Evolutionary conservation across 1,139 yeast genomes (phyloP), one percentile per base, ranked within the genome.

Genomic region (Nadsonia starkeyi-henricii): DNA sequence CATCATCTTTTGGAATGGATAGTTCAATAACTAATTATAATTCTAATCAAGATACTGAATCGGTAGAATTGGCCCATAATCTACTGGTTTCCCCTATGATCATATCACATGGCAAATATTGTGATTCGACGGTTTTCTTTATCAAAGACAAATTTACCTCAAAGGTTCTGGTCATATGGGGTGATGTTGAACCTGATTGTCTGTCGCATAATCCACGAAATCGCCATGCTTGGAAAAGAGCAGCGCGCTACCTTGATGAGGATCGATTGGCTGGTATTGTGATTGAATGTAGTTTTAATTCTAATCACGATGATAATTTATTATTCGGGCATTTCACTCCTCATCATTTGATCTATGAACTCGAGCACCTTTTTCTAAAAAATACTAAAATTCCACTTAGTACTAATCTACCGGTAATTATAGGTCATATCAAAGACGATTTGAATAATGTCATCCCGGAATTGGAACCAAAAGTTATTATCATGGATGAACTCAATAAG

Each of bases 251-350:
- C 42, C 65, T 81, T 0, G 57, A 67, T 0, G 47, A 62, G 3
- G 61, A 64, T 3, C 54, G 59, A 18, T 63, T 86, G 43, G 68
- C 65, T 28, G 79, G 79, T 0, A 72, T 86, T 1, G 64, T 86
- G 13, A 72, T 88, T 33, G 96, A 88, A 62, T 88, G 96, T 59
- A 84, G 95, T 1, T 77, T 77, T 37, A 61, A 72, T 12, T 71
- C 73, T 51, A 65, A 67, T n/a, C 69, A 73, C 1, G 66, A 71
- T 1, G 72, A 69, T 15, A 63, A 65, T 4, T 68, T 71, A 3
- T 58, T 83, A 44, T 88, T 77, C 60, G 96, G 96, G 1, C 96
- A 88, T 64, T 62, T 88, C 62, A 79, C 84, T 20, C 94, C 96
- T 1, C 55, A 61, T 2, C 74, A 75, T 55, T 64, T 88, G 41